Conservation (phyloP, 2,329 filamentous ascomycete genomes). For the Aphanocladium album region DNA sequence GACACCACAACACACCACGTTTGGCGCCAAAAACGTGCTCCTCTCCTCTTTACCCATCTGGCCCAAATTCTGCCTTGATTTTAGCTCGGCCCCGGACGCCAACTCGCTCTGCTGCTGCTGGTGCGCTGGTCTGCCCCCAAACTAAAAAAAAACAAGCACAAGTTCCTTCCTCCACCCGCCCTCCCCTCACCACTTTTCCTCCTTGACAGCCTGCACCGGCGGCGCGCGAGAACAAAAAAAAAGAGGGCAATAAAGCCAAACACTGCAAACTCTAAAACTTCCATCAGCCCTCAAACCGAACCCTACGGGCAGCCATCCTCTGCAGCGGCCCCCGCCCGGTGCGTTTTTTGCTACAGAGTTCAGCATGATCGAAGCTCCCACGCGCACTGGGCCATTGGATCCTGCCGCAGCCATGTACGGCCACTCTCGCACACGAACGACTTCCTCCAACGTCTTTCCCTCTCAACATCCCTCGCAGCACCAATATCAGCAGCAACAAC, state of each 20-base stretch:
- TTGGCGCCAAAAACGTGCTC: neutral
- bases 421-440: conserved; percentile 52
- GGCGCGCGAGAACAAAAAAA: neutral
- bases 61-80: conserved; percentile 9
- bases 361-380: conserved; percentile 9
- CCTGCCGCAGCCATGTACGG: conserved; percentile 34
- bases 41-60: neutral
- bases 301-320: neutral
- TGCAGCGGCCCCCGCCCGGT: neutral
- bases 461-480: neutral
- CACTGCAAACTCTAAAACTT: neutral
- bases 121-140: neutral
- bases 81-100: neutral
- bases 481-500: neutral
- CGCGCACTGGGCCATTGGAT: conserved; percentile 28
- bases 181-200: neutral
- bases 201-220: neutral
- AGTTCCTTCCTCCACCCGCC: conserved; percentile 4
- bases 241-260: neutral
- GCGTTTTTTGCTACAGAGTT: neutral
- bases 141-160: conserved; percentile 5
- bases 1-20: too few relatives aligned
- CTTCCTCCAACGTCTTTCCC: conserved; percentile 50
- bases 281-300: neutral
- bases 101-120: neutral